A percentile compares a stretch with the other conserved stretches of the same genome.
These are phyloP conservation scores for Tricholoma terreum DNA, from an alignment of 768 basidiomycete species.

Conservation along the genomic window DNA sequence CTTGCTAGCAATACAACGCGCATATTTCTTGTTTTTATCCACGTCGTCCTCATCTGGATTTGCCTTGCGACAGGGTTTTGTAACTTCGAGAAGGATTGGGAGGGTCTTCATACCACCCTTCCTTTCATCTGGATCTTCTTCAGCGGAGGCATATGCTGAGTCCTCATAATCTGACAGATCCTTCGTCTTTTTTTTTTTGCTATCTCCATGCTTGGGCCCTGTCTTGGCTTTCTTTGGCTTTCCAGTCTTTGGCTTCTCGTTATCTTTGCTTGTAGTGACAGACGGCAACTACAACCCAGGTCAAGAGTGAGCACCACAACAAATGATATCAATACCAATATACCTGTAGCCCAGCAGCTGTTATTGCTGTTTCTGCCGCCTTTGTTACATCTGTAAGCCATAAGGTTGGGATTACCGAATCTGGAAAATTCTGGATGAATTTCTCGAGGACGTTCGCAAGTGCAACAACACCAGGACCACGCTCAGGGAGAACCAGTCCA, in stretches of 20 bases:
- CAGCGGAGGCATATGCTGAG: too few relatives aligned
- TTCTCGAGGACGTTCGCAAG: background rate
- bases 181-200: background rate
- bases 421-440: background rate
- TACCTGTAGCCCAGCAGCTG: too few relatives aligned
- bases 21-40: background rate
- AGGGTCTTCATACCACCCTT: too few relatives aligned
- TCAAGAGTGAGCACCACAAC: too few relatives aligned
- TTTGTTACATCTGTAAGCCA: too few relatives aligned
- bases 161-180: background rate
- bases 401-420: too few relatives aligned
- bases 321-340: background rate
- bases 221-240: background rate
- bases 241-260: background rate
- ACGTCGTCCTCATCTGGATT: background rate
- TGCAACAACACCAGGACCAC: background rate
- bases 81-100: background rate
- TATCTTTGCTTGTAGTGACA: too few relatives aligned
- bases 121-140: too few relatives aligned
- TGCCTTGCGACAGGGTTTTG: background rate
- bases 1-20: too few relatives aligned
- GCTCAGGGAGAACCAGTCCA: background rate
- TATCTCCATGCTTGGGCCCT: background rate
- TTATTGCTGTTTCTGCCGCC: too few relatives aligned
- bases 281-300: background rate